Evolutionary conservation across 1,139 yeast species (phyloP), one percentile per base, ranked within the genome.

Genomic region (Geotrichum fermentans): DNA sequence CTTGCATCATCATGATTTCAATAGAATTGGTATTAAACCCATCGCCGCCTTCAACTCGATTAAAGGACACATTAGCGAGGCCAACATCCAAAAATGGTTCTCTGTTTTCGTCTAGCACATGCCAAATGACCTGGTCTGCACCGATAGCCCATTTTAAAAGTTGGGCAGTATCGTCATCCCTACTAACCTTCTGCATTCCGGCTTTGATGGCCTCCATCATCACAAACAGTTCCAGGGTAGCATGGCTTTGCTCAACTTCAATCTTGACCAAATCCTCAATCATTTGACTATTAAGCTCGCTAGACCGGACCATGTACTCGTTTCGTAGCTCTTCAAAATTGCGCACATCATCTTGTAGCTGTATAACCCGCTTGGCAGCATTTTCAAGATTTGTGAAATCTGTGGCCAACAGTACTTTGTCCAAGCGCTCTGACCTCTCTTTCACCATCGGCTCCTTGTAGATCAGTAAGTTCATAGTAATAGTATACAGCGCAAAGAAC

Each of bases 101-200:
- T 24, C 85, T 69, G 5, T 74, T 64, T 11, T 78, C 79, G 48
- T 78, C 80, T 47, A 88, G 68, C 58, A 89, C 70, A 61, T 86
- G 94, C 72, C 90, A 72, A 45, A 82, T 78, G 28, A 88, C 72
- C 58, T 83, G 85, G 59, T 83, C 90, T 0, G 94, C 80, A 24
- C 80, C 72, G 24, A 88, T 71, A 14, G 77, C 70, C 86, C 92
- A 83, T 52, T 77, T 76, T 26, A 78, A 55, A 18, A 62, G 58
- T 29, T 65, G 63, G 6, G 63, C 62, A 16, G 67, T 66, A 43
- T 66, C 71, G 1, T 71, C 67, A 40, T 72, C 73, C 58, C 56
- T 67, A 54, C 63, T 67, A 53, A 66, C 55, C 61, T 59, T 51
- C 58, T 76, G 71, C 56, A 75, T 66, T 2, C 79, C 77, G 39